Evolutionary conservation across 129 eudicot species (phyloP), one percentile per base, ranked within the genome.

Genomic region (Ambrosia trifida): DNA sequence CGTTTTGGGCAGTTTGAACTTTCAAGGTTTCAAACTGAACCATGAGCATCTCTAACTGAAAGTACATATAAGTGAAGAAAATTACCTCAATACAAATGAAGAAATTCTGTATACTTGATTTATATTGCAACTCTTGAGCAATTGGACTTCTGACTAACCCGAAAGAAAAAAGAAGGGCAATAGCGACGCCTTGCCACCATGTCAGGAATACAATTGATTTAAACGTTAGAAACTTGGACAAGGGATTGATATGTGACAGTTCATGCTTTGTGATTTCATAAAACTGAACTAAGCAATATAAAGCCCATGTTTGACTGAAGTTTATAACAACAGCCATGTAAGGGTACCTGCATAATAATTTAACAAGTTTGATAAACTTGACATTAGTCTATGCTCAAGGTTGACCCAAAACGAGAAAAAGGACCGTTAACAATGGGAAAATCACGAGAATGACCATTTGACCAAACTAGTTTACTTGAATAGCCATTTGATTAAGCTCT

Each of bases 141-240:
- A 83, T 78, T 43, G 94, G 89, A 76, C 99, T 95, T 82, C 84
- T 84, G 73, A 95, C 74, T 63, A 95, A 70, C 53, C 96, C 96
- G 66, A 95, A 71, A 41, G 91, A 82, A 76, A 49, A 83, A 68
- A 90, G 80, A 72, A 95, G 84, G 28, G 97, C 92, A 44, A 95
- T 95, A 47, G 93, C 91, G 40, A 95, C 83, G 61, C 99, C 99
- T 95, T 95, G 97, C 99, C 99, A 95, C 97, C 97, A 95, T 8
- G 99, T 95, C 69, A 95, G 65, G 79, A 95, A 95, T 53, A 95
- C 99, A 69, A 95, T 95, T 40, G 99, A 90, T 79, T 90, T 95
- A 64, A 95, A 95, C 30, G 99, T 95, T 69, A 95, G 81, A 81
- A 95, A 95, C 84, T 95, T 90, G 70, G 91, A 86, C 16, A 95